A percentile compares a stretch with the other conserved stretches of the same genome.
These are phyloP conservation scores for Elasticomyces elasticus DNA, from an alignment of 495 filamentous ascomycete genomes.

Conservation along the genomic window DNA sequence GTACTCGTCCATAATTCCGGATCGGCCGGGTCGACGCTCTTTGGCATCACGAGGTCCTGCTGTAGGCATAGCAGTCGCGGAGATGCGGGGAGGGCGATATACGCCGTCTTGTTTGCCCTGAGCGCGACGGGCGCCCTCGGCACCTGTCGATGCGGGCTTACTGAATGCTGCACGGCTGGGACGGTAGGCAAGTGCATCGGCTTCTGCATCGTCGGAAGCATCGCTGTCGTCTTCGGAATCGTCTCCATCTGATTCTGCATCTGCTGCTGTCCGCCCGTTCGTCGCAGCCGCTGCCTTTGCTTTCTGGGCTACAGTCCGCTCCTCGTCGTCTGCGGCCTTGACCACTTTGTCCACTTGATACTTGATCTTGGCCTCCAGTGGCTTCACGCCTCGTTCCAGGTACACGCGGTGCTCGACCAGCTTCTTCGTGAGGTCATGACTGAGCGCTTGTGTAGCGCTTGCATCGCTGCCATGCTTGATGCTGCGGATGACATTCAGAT, in stretches of 20 bases:
- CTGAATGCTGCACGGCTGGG: slow-evolving; percentile 29
- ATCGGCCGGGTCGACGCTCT: slow-evolving; percentile 44
- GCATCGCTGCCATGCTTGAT: slow-evolving; percentile 26
- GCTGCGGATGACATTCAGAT: slow-evolving; percentile 66
- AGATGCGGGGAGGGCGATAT: slow-evolving; percentile 60
- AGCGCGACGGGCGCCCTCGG: slow-evolving; percentile 59
- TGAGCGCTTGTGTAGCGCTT: slow-evolving; percentile 24
- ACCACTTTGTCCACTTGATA: slow-evolving; percentile 86
- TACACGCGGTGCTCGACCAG: slow-evolving; percentile 77
- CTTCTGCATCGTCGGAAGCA: slow-evolving; percentile 52
- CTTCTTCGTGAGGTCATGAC: slow-evolving; percentile 61
- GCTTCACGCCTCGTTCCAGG: slow-evolving; percentile 80
- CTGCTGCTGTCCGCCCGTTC: slow-evolving; percentile 22
- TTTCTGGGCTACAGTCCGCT: slow-evolving; percentile 23
- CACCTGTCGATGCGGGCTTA: slow-evolving; percentile 26
- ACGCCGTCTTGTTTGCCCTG: slow-evolving; percentile 54
- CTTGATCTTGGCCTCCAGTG: slow-evolving; percentile 80
- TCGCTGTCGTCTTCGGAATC: slow-evolving; percentile 41
- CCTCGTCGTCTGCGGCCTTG: slow-evolving; percentile 70
- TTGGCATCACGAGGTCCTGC: slow-evolving; percentile 47
- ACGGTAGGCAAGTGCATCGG: slow-evolving; percentile 10
- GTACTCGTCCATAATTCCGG: slow-evolving; percentile 73
- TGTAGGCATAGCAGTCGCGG: slow-evolving; percentile 62
- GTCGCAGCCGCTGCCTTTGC: not conserved
- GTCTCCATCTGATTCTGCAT: slow-evolving; percentile 53